Evolutionary conservation across 2,329 filamentous ascomycete genomes (phyloP), one percentile per base, ranked within the genome.

Genomic region (Reticulascus tulasneorum): DNA sequence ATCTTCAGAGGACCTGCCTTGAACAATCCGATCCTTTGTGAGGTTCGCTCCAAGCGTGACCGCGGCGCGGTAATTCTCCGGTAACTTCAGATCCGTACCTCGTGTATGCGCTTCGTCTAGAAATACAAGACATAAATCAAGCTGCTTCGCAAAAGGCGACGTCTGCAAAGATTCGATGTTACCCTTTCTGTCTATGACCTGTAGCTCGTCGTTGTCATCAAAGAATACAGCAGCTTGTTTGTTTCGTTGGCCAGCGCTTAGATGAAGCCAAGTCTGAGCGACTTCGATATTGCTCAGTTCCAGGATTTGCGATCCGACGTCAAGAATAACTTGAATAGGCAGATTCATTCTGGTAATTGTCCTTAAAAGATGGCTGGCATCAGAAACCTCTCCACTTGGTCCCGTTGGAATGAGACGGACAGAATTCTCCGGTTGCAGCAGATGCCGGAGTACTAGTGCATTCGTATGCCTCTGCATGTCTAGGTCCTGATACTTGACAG

Each of bases 21-120:
- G 84, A 0, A 81, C 75, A 0, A 87, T 52, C 11, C 71, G 63
- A 41, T 90, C 85, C 42, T 89, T 90, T 0, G 77, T 82, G 2
- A 87, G 46, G 5, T 66, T 63, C 0, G 78, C 66, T 0, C 84
- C 83, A 0, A 91, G 53, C 0, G 82, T 88, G 0, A 89, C 77
- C 0, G 77, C 78, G 0, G 83, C 85, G 1, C 76, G 63, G 45
- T 80, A 82, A 10, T 69, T 5, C 0, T 38, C 37, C 0, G 82
- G 84, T 1, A 87, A 55, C 22, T 71, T 74, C 1, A 89, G 50
- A 44, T 90, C 84, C 0, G 73, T 86, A 0, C 85, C 84, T 41
- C 84, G 58, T 0, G 83, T 86, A 42, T 89, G 83, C 0, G 74
- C 71, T 38, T 89, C 77, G 32, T 89, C 84, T 0, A 90, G 63